Percentiles rank a stretch among this genome's conserved stretches.
phyloP scores from a whole-genome alignment of 2,329 filamentous ascomycete species.

The Clonostachys byssicola region DNA sequence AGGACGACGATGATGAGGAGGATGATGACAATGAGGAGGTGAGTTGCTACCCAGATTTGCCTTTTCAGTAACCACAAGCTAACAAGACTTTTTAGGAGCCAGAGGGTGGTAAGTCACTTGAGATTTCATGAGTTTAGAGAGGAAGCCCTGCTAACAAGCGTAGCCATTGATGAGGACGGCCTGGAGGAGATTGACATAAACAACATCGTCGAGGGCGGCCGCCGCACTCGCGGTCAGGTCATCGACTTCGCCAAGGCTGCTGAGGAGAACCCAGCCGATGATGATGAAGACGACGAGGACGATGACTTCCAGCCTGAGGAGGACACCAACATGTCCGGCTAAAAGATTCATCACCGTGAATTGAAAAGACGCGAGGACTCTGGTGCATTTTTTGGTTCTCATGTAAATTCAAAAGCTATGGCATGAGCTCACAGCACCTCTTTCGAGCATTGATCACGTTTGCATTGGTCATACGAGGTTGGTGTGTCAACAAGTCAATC shows the following conservation, averaged over 20 bases:
- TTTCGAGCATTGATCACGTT: too few relatives aligned
- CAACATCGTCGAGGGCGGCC: slow-evolving; percentile 78
- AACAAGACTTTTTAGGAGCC: neutral
- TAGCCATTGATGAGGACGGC: slow-evolving; percentile 67
- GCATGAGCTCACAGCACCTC: too few relatives aligned
- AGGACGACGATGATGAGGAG: slow-evolving; percentile 68
- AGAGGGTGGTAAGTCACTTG: too few relatives aligned
- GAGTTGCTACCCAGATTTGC: slow-evolving; percentile 1
- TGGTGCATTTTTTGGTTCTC: too few relatives aligned
- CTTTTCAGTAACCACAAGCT: neutral
- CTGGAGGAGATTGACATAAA: slow-evolving; percentile 86
- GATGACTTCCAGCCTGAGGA: slow-evolving; percentile 65
- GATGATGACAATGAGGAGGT: slow-evolving; percentile 40
- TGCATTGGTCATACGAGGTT: too few relatives aligned
- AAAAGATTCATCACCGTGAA: slow-evolving; percentile 6
- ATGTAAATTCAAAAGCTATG: too few relatives aligned
- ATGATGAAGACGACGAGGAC: slow-evolving; percentile 77
- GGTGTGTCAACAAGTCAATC: too few relatives aligned
- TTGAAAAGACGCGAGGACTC: neutral
- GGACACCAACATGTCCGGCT: slow-evolving; percentile 63
- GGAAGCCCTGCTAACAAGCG: slow-evolving; percentile 4
- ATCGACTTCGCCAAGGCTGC: slow-evolving; percentile 94
- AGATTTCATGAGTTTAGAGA: too few relatives aligned
- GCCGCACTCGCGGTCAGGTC: slow-evolving; percentile 84
- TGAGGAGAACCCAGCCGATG: slow-evolving; percentile 68